Percentiles rank a stretch among this genome's conserved stretches.
phyloP scores from a whole-genome alignment of 176 grass and related monocot genomes.

The Elymus sibiricus region DNA sequence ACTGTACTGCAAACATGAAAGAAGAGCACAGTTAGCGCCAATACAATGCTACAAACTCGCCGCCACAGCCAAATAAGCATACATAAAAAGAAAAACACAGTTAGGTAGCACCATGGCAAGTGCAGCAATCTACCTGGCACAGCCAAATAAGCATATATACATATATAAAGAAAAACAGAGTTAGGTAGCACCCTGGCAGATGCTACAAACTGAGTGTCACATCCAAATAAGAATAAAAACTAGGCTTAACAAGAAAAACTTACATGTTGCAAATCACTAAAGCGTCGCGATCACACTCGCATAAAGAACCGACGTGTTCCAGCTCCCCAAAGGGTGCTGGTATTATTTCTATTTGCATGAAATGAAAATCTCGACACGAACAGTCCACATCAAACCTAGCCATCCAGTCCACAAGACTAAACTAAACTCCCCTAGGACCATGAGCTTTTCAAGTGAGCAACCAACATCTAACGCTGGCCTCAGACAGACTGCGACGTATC shows the following conservation, averaged over 20 bases:
- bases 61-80: background rate
- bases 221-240: background rate
- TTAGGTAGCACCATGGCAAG: background rate
- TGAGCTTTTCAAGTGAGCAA: background rate
- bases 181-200: background rate
- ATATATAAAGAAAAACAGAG: background rate
- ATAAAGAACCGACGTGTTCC: background rate
- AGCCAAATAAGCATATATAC: background rate
- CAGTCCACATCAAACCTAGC: background rate
- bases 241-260: background rate
- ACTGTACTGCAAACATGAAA: background rate
- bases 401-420: background rate
- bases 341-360: background rate
- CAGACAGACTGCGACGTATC: slow-evolving; percentile 7
- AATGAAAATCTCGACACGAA: background rate
- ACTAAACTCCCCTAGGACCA: background rate
- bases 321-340: background rate
- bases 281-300: background rate
- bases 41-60: background rate
- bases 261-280: background rate
- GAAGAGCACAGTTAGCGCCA: background rate
- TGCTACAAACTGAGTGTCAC: background rate
- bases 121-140: background rate
- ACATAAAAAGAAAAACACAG: background rate
- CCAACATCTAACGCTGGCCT: background rate